Evolutionary conservation across 2,329 filamentous ascomycete genomes (phyloP).

Genomic region (Claviceps pazoutovae): DNA sequence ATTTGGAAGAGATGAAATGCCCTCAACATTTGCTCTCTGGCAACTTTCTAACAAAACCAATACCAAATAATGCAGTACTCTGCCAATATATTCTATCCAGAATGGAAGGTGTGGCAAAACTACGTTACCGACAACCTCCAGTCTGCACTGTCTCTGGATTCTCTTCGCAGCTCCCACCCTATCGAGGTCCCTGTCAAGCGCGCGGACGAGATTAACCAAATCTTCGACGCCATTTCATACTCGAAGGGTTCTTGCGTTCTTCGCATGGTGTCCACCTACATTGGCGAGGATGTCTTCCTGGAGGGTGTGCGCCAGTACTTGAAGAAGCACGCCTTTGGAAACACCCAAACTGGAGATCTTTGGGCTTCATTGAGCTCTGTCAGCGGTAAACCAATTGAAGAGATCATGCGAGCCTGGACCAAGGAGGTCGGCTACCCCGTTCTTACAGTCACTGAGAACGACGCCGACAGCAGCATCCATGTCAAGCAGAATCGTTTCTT

Average conservation of each 20-base stretch:
- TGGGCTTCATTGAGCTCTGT: slow-evolving; percentile 81
- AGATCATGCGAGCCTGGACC: slow-evolving; percentile 92
- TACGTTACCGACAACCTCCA: slow-evolving; percentile 91
- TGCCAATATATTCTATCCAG: slow-evolving; percentile 87
- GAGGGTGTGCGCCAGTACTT: slow-evolving; percentile 83
- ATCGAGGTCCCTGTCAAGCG: slow-evolving; percentile 94
- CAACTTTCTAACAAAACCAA: background rate
- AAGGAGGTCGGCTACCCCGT: slow-evolving; percentile 93
- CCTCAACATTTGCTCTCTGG: too few species aligned
- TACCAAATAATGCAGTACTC: slow-evolving; percentile 40
- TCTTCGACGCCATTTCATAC: slow-evolving; percentile 96
- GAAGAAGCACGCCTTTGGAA: slow-evolving; percentile 93
- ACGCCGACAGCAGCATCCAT: slow-evolving; percentile 56
- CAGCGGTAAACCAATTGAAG: slow-evolving; percentile 79
- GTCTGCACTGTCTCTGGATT: slow-evolving; percentile 75
- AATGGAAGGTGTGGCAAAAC: slow-evolving; percentile 96
- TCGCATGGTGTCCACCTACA: slow-evolving; percentile 91
- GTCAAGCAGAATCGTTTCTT: slow-evolving; percentile 94
- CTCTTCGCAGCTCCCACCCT: slow-evolving; percentile 84
- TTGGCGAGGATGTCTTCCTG: slow-evolving; percentile 85
- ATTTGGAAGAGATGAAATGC: too few species aligned
- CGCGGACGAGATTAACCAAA: slow-evolving; percentile 93
- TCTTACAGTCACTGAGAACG: slow-evolving; percentile 58
- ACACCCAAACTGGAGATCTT: slow-evolving; percentile 80
- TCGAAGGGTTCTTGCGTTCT: slow-evolving; percentile 92